phyloP scores from a whole-genome alignment of 768 basidiomycete species.

The Suillus subluteus region DNA sequence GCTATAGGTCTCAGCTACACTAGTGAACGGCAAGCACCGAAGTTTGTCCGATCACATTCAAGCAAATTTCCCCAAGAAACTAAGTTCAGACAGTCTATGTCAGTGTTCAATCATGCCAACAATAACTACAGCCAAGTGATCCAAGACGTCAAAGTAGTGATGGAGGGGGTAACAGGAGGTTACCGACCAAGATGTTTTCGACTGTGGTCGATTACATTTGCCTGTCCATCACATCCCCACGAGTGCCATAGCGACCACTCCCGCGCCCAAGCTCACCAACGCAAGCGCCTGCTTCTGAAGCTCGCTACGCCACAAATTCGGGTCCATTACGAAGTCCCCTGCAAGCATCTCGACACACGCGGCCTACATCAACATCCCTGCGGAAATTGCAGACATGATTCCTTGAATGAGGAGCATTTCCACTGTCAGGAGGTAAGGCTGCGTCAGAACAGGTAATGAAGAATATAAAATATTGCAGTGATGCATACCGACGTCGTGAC shows the following conservation, averaged over 20 bases:
- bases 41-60: not conserved
- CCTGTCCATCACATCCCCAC: constrained; percentile 38
- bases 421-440: constrained; percentile 29
- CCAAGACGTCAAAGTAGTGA: not conserved
- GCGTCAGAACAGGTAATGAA: constrained; percentile 5
- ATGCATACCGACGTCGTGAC: constrained; percentile 32
- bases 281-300: constrained; percentile 53
- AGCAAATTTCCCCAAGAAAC: not conserved
- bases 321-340: constrained; percentile 82
- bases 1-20: not conserved
- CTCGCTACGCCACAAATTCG: constrained; percentile 44
- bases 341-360: constrained; percentile 88
- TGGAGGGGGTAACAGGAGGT: not conserved
- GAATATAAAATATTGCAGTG: constrained; percentile 2
- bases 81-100: not conserved
- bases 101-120: not conserved
- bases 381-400: constrained; percentile 79
- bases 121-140: not conserved
- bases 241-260: constrained; percentile 65
- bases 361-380: constrained; percentile 84
- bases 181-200: not conserved
- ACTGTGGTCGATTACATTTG: not conserved
- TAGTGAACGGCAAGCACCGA: not conserved
- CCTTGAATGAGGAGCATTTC: constrained; percentile 66
- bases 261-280: constrained; percentile 60